Base-by-base conservation (phyloP, 2,329 filamentous ascomycete genomes). In the Colletotrichum acutatum region DNA sequence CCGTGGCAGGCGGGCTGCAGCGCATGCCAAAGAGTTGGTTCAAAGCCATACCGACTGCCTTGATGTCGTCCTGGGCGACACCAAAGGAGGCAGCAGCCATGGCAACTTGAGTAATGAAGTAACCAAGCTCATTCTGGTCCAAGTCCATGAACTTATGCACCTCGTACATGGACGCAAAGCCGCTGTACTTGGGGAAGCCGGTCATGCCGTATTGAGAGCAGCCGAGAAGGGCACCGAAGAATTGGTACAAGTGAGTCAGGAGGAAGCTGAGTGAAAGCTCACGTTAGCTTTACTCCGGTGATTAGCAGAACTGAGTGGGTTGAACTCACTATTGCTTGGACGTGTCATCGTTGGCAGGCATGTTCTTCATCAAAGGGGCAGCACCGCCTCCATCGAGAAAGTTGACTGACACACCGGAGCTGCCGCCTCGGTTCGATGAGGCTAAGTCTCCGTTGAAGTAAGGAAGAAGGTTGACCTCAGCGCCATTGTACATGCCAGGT, bases 121-220 rank as follows among this genome's bases (percentile, higher is more conserved):
- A 91, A 34, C 84, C 85, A 52, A 90, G 79, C 78, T 91, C 84
- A 66, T 81, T 79, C 32, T 81, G 77, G 77, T 86, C 81, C 58
- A 91, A 85, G 70, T 83, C 84, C 90, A 92, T 92, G 83, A 88
- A 90, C 78, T 88, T 88, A 83, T 91, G 89, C 0, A 88, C 86
- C 58, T 86, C 77, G 80, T 87, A 89, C 85, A 87, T 86, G 75
- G 83, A 86, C 0, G 81, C 77, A 11, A 81, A 74, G 61, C 85
- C 88, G 12, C 66, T 74, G 79, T 91, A 91, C 34, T 82, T 79
- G 32, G 85, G 83, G 78, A 87, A 90, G 26, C 83, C 87, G 14
- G 82, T 69, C 80, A 82, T 84, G 66, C 86, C 86, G 78, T 88
- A 85, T 77, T 81, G 74, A 65, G 86, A 84, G 83, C 89, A 91